Evolutionary conservation across 1,284 basidiomycete genomes (phyloP).

Genomic region (Wolfiporia cocos): DNA sequence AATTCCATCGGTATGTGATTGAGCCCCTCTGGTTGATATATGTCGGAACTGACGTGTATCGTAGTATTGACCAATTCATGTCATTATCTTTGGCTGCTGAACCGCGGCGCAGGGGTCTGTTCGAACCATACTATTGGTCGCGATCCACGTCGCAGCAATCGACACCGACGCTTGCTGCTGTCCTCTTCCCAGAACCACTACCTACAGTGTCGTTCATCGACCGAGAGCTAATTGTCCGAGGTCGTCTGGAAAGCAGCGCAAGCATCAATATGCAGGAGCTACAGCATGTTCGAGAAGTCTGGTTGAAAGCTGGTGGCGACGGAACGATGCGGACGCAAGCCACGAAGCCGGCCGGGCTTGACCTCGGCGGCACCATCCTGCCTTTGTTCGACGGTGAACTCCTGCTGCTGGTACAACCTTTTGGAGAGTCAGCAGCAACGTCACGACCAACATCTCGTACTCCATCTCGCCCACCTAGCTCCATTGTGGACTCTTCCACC

Average conservation of each 20-base stretch:
- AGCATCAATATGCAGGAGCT: constrained; percentile 45
- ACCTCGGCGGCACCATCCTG: constrained; percentile 61
- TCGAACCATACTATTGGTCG: constrained; percentile 71
- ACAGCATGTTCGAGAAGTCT: constrained; percentile 38
- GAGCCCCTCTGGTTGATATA: constrained; percentile 1
- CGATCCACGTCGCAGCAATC: constrained; percentile 33
- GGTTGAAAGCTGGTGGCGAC: constrained; percentile 24
- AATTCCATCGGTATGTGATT: constrained; percentile 53
- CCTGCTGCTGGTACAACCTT: constrained; percentile 56
- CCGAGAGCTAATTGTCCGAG: constrained; percentile 51
- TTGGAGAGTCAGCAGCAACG: constrained; percentile 28
- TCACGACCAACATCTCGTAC: constrained; percentile 55
- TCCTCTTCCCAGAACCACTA: constrained; percentile 69
- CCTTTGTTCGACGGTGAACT: constrained; percentile 71
- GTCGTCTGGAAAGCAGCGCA: constrained; percentile 55
- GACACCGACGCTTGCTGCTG: constrained; percentile 52
- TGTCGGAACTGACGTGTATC: constrained; percentile 1
- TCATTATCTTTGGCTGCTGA: constrained; percentile 71
- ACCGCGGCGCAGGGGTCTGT: constrained; percentile 60
- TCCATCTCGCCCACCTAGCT: constrained; percentile 60
- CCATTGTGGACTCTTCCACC: constrained; percentile 34
- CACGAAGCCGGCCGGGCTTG: constrained; percentile 26
- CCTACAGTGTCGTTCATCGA: constrained; percentile 65
- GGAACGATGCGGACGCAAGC: constrained; percentile 11
- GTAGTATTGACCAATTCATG: constrained; percentile 76